Evolutionary conservation across 306 rosid species (phyloP).

Genomic region (Prunus dulcis): DNA sequence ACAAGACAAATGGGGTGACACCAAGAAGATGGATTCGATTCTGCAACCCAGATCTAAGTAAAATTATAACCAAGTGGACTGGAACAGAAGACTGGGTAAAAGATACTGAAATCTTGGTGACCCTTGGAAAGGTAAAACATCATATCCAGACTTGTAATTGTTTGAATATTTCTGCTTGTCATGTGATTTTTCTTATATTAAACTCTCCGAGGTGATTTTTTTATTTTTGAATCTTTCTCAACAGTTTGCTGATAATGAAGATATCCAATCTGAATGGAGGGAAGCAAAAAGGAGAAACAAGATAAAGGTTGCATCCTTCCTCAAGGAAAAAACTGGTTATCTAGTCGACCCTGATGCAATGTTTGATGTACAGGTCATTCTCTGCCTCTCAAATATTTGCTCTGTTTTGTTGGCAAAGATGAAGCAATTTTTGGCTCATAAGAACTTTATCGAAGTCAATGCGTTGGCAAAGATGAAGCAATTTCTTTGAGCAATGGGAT

Average conservation of each 20-base stretch:
- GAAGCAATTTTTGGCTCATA: not conserved
- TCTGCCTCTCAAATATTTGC: not conserved
- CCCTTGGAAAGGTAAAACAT: constrained; percentile 60
- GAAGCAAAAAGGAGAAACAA: constrained; percentile 76
- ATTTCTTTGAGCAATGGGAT: not conserved
- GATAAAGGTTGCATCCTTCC: constrained; percentile 65
- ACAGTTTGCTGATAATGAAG: constrained; percentile 79
- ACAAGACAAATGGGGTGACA: constrained; percentile 98
- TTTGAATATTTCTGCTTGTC: not conserved
- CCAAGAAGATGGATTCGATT: constrained; percentile 98
- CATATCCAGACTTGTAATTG: not conserved
- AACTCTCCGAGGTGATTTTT: no score
- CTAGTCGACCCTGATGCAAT: constrained; percentile 86
- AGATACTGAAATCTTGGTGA: constrained; percentile 71
- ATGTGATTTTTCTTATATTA: no score
- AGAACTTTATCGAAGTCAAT: not conserved
- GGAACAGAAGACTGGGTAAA: constrained; percentile 93
- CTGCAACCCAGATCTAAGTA: constrained; percentile 84
- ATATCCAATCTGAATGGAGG: constrained; percentile 85
- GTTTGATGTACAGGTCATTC: constrained; percentile 88
- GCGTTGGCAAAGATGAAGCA: not conserved
- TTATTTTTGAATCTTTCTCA: no score
- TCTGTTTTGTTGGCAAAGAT: not conserved
- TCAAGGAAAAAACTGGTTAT: constrained; percentile 83
- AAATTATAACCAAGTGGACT: constrained; percentile 66